A percentile compares a stretch with the other conserved stretches of the same genome.
These are phyloP conservation scores for Amylostereum areolatum DNA, from an alignment of 1,284 basidiomycete genomes.

Conservation along the genomic window DNA sequence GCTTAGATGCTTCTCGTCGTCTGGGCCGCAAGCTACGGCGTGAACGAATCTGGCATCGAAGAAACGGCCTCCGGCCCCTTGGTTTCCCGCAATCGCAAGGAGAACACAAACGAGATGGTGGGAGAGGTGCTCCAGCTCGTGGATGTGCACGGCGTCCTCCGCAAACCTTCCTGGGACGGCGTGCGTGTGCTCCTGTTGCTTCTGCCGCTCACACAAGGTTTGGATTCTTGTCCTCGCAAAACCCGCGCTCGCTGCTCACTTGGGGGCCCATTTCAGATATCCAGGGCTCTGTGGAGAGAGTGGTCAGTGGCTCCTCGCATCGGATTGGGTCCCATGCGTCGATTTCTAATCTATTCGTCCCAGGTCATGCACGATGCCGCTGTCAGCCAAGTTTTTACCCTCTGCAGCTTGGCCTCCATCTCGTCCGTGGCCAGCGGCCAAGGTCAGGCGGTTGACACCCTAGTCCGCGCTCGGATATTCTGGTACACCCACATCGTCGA, in stretches of 20 bases:
- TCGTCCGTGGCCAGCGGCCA: conserved; percentile 43
- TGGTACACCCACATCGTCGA: conserved; percentile 85
- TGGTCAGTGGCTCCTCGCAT: conserved; percentile 27
- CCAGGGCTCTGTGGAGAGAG: conserved; percentile 43
- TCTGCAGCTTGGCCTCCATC: conserved; percentile 52
- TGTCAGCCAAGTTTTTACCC: conserved; percentile 60
- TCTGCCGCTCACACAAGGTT: conserved; percentile 78
- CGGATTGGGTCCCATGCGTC: not conserved
- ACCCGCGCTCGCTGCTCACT: not conserved
- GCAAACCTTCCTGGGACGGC: conserved; percentile 84
- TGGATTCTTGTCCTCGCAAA: conserved; percentile 15
- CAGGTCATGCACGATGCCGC: conserved; percentile 56
- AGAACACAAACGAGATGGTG: conserved; percentile 51
- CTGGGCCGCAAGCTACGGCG: conserved; percentile 83
- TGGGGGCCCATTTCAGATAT: conserved; percentile 28
- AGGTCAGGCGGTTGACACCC: conserved; percentile 51
- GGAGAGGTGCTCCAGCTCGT: conserved; percentile 72
- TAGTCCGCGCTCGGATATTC: conserved; percentile 71
- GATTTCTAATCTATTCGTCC: conserved; percentile 1
- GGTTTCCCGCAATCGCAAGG: conserved; percentile 31
- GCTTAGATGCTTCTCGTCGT: conserved; percentile 48
- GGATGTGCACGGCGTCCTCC: conserved; percentile 70
- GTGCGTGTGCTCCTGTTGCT: conserved; percentile 72
- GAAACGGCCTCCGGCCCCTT: conserved; percentile 30
- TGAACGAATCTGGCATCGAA: conserved; percentile 67